These are phyloP conservation scores for Rubia tinctorum DNA, from an alignment of 305 asterid genomes.

Conservation along the genomic window DNA sequence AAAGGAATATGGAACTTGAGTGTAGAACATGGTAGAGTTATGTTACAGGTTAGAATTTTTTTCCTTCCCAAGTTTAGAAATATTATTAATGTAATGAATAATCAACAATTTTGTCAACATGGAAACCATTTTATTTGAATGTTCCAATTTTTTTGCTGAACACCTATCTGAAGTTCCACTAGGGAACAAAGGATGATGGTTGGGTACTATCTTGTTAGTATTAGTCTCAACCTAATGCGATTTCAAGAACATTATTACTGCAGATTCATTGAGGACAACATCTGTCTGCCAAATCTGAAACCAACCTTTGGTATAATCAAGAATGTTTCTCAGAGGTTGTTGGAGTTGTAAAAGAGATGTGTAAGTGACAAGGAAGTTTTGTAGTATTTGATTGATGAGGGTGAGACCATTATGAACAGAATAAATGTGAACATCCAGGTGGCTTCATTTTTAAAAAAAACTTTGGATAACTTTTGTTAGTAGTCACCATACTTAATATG, in stretches of 20 bases:
- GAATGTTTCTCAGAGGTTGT: background rate
- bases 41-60: background rate
- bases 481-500: background rate
- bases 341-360: background rate
- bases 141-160: background rate
- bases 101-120: background rate
- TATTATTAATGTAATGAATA: background rate
- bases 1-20: background rate
- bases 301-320: background rate
- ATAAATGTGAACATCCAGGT: background rate
- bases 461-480: background rate
- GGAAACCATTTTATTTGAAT: background rate
- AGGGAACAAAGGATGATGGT: background rate
- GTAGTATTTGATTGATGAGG: slow-evolving; percentile 1
- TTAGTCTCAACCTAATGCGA: background rate
- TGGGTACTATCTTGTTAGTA: background rate
- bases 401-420: background rate
- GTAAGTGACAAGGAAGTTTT: background rate
- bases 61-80: no score
- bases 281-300: background rate
- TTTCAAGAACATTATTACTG: background rate
- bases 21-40: background rate
- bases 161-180: background rate
- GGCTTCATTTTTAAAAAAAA: background rate
- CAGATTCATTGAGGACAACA: background rate